Evolutionary conservation across 176 grass and related monocot genomes (phyloP), one percentile per base, ranked within the genome.

Genomic region (Aegilops longissima): DNA sequence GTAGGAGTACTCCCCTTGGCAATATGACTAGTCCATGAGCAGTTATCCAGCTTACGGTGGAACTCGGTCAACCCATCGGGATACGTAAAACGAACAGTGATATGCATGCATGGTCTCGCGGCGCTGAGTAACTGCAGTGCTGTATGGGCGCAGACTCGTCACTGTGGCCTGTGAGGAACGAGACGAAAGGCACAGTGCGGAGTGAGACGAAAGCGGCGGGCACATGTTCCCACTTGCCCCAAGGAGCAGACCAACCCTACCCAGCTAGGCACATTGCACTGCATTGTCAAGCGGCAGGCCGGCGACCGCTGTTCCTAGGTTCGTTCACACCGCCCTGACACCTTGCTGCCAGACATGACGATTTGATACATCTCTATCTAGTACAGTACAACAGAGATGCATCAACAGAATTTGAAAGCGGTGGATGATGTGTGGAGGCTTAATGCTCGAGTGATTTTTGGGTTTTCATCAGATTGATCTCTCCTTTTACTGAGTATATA

Each of bases 121-220:
- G 25, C 25, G 25, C 25, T 1, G 20, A 62, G 21, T 23, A 25
- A 35, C 66, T 21, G 6, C 17, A 70, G 33, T 21, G 8, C 47
- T 13, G 3, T 0, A 36, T 70, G 33, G 66, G 66, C 66, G 34
- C 45, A 5, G 45, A 14, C 4, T 49, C 45, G 12, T 49, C 45
- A 49, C 12, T 14, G 45, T 14, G 45, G 45, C 12, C 45, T 49
- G 13, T 51, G 47, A 13, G 45, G 45, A 49, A 3, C 12, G 45
- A 4, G 45, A 49, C 45, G 45, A 49, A 14, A 49, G 45, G 4
- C 45, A 49, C 12, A 49, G 13, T 51, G 47, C 1, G 38, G 38
- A 51, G 16, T 56, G 51, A 56, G 51, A 56, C 51, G 84, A 79
- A 62, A 87, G 77, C 56, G 14, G 58, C 69, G 20, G 59, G 20